Evolutionary conservation across 768 basidiomycete species (phyloP).

Genomic region (Suillus occidentalis): DNA sequence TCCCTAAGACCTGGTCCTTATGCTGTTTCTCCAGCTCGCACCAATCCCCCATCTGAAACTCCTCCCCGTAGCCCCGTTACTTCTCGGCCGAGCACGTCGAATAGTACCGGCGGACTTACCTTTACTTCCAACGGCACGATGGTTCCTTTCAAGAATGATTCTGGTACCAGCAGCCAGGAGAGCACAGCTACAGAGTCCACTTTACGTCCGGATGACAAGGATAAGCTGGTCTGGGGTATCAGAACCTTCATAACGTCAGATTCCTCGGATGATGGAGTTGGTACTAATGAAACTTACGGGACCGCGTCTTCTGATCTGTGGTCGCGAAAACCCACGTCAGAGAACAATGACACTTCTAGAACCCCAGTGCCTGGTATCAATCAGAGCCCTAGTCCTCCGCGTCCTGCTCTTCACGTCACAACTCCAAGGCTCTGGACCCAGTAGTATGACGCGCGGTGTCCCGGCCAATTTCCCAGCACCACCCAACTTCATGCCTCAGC

Average conservation of each 20-base stretch:
- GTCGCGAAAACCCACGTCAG: slow-evolving; percentile 33
- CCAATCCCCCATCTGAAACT: slow-evolving; percentile 43
- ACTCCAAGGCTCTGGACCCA: slow-evolving; percentile 21
- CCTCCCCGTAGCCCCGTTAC: slow-evolving; percentile 67
- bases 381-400: slow-evolving; percentile 13
- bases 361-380: slow-evolving; percentile 16
- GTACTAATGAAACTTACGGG: slow-evolving; percentile 29
- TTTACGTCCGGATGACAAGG: slow-evolving; percentile 31
- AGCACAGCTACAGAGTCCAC: slow-evolving; percentile 32
- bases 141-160: slow-evolving; percentile 24
- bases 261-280: slow-evolving; percentile 21
- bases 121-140: slow-evolving; percentile 30
- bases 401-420: slow-evolving; percentile 31
- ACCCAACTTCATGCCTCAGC: slow-evolving; percentile 16
- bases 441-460: slow-evolving; percentile 12
- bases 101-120: slow-evolving; percentile 28
- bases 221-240: slow-evolving; percentile 32
- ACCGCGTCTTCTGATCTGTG: slow-evolving; percentile 31
- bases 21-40: slow-evolving; percentile 17
- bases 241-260: slow-evolving; percentile 17
- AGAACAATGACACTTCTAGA: slow-evolving; percentile 15
- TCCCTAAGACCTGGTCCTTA: slow-evolving; percentile 32
- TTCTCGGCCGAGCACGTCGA: slow-evolving; percentile 38
- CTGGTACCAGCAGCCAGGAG: slow-evolving; percentile 31
- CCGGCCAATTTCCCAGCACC: slow-evolving; percentile 23